Evolutionary conservation across 148 eudicot species (phyloP).

Genomic region (Arctostaphylos glauca): DNA sequence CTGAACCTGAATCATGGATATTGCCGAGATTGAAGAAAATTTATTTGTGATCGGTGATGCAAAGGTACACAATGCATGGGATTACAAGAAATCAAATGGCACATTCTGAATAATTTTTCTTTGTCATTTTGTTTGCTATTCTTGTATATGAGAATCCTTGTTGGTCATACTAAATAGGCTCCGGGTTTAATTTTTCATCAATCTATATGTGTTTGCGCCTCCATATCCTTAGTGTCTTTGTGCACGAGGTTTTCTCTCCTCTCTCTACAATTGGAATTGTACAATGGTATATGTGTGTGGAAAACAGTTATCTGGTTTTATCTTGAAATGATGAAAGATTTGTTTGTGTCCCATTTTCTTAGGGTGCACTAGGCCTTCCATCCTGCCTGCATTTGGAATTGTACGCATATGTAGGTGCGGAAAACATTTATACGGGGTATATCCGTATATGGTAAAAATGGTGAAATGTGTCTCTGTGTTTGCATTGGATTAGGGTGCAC

Average conservation of each 20-base stretch:
- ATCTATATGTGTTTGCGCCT: background rate
- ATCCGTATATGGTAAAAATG: background rate
- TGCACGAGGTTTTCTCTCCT: too few relatives aligned
- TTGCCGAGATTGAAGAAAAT: constrained; percentile 68
- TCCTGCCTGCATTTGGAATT: background rate
- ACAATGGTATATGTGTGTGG: too few relatives aligned
- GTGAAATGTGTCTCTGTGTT: background rate
- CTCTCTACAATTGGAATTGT: too few relatives aligned
- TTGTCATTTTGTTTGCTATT: background rate
- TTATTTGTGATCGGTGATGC: constrained; percentile 74
- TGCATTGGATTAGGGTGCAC: background rate
- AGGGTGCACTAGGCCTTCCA: background rate
- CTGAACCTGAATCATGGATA: constrained; percentile 47
- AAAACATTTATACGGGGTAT: background rate
- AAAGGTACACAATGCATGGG: constrained; percentile 46
- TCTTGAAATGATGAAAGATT: background rate
- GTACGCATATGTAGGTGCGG: background rate
- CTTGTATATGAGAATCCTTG: background rate
- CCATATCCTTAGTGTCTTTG: background rate
- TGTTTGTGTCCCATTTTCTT: background rate
- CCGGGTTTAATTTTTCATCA: background rate
- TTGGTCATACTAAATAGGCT: background rate
- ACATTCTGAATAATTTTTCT: background rate
- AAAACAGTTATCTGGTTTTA: background rate
- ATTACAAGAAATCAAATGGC: background rate